Conservation (phyloP, 257 asterid species). For the Capsicum chinense region DNA sequence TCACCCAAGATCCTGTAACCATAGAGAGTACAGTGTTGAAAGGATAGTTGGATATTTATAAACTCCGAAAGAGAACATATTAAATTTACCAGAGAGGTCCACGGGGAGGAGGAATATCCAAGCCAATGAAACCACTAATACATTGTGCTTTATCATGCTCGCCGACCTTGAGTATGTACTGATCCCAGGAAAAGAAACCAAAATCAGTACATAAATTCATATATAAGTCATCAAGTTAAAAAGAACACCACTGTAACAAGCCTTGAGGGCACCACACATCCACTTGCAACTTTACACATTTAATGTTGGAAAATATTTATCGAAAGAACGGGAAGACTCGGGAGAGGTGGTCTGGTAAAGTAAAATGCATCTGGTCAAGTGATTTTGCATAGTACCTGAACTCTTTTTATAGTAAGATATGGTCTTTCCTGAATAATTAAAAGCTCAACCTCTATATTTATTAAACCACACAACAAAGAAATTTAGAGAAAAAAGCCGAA, state of each 20-base stretch:
- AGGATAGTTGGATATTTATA: neutral
- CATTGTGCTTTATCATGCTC: constrained; percentile 87
- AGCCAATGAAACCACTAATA: constrained; percentile 88
- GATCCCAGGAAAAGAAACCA: constrained; percentile 30
- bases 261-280: neutral
- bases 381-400: neutral
- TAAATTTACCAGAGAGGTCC: constrained; percentile 92
- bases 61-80: neutral
- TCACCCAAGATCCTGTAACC: constrained; percentile 76
- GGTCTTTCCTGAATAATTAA: neutral
- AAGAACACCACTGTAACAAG: neutral
- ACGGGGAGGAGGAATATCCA: constrained; percentile 94
- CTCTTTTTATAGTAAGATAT: neutral
- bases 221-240: neutral
- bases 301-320: neutral
- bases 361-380: constrained; percentile 1
- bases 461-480: neutral
- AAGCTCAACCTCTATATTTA: neutral
- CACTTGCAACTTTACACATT: neutral
- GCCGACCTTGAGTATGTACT: constrained; percentile 93
- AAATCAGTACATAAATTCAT: constrained; percentile 12
- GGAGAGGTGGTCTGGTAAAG: neutral
- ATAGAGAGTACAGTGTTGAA: neutral
- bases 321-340: neutral
- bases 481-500: neutral